Percentiles rank a stretch among this genome's conserved stretches.
phyloP scores from a whole-genome alignment of 2,329 filamentous ascomycete genomes.

The Apiospora pterosperma region DNA sequence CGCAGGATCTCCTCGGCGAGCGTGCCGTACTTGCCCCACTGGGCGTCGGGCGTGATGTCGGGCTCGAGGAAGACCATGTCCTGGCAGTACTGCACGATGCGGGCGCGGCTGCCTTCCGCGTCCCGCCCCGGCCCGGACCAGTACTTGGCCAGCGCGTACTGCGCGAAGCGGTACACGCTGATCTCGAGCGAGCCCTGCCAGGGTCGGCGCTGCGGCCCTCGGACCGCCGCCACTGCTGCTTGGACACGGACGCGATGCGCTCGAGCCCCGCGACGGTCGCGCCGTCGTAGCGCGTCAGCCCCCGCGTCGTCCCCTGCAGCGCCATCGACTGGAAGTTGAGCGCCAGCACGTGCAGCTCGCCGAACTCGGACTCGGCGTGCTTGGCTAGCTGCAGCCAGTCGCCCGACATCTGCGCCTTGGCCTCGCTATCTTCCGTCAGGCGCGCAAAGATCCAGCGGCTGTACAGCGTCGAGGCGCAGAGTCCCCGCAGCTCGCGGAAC shows the following conservation, averaged over 20 bases:
- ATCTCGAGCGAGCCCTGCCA: neutral
- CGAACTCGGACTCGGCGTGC: neutral
- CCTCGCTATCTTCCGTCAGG: neutral
- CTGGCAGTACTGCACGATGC: neutral
- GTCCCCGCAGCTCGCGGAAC: neutral
- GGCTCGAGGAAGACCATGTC: conserved; percentile 1
- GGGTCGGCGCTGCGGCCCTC: neutral
- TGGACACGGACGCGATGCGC: neutral
- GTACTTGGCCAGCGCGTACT: neutral
- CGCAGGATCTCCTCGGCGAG: neutral
- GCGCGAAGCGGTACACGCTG: neutral
- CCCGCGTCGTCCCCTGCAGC: neutral
- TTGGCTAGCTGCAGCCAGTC: neutral
- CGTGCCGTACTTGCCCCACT: neutral
- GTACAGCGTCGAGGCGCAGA: neutral
- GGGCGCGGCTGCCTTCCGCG: neutral
- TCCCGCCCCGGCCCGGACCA: neutral
- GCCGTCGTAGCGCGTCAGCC: neutral
- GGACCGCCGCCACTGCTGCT: neutral
- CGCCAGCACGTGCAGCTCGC: neutral
- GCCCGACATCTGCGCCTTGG: neutral
- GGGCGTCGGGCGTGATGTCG: neutral
- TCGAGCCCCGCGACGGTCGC: neutral
- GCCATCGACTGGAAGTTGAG: neutral
- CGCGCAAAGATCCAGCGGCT: neutral